phyloP scores from a whole-genome alignment of 495 filamentous ascomycete genomes.

The Polyplosphaeria fusca region DNA sequence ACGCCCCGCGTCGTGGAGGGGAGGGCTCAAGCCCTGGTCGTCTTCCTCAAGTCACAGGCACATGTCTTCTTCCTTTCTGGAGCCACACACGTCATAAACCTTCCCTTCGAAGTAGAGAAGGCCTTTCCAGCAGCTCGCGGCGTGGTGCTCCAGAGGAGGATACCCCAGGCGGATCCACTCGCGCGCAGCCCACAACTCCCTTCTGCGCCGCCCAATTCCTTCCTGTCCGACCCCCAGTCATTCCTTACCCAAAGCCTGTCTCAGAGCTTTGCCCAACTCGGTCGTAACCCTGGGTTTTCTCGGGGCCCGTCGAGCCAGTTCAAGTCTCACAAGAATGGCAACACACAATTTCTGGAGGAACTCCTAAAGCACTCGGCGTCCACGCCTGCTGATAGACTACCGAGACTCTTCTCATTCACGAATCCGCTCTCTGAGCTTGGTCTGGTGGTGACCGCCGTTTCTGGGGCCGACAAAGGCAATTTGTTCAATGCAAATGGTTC shows the following conservation, averaged over 20 bases:
- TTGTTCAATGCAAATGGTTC: conserved; percentile 24
- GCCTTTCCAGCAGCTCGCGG: conserved; percentile 79
- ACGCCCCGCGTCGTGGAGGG: conserved; percentile 14
- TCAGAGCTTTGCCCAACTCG: conserved; percentile 26
- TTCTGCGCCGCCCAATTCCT: conserved; percentile 71
- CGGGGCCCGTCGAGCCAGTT: conserved; percentile 1
- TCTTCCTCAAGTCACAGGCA: conserved; percentile 88
- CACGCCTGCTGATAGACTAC: conserved; percentile 54
- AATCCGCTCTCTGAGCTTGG: conserved; percentile 87
- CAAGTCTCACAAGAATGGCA: conserved; percentile 13
- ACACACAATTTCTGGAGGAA: conserved; percentile 28
- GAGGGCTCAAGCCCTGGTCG: conserved; percentile 69
- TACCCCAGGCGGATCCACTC: conserved; percentile 38
- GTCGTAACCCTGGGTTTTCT: conserved; percentile 19
- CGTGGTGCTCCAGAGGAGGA: conserved; percentile 78
- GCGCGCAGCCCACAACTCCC: conserved; percentile 41
- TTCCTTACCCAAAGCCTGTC: conserved; percentile 45
- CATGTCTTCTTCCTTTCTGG: conserved; percentile 91
- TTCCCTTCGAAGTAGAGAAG: conserved; percentile 90
- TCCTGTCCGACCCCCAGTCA: conserved; percentile 51
- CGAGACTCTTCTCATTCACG: conserved; percentile 77
- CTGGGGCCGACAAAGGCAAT: conserved; percentile 15
- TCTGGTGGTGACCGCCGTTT: conserved; percentile 57
- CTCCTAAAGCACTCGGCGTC: conserved; percentile 14
- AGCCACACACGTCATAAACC: conserved; percentile 81